These are phyloP conservation scores for Sechiopsis laciniata DNA, from an alignment of 306 rosid genomes.

Conservation along the genomic window DNA sequence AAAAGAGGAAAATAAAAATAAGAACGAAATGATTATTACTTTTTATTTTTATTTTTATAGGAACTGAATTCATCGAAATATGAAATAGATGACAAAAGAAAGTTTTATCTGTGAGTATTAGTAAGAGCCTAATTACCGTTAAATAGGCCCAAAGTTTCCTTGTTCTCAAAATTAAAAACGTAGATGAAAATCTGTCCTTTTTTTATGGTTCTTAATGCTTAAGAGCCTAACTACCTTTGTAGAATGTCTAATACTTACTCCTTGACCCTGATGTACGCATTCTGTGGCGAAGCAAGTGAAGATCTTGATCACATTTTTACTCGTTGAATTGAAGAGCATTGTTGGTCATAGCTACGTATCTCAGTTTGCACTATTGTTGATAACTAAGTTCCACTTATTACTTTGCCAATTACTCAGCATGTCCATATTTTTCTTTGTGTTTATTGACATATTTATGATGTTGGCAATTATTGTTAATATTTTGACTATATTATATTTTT, in stretches of 20 bases:
- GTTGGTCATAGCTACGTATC: background rate
- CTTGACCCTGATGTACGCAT: background rate
- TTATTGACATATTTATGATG: background rate
- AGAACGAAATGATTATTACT: background rate
- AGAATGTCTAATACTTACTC: background rate
- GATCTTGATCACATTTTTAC: background rate
- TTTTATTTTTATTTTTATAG: too few relatives aligned
- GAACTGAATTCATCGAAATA: too few relatives aligned
- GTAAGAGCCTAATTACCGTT: background rate
- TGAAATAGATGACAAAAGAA: too few relatives aligned
- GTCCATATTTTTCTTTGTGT: background rate
- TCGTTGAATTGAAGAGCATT: background rate
- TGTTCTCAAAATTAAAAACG: background rate
- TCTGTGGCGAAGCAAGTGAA: background rate
- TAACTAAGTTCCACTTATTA: constrained; percentile 6
- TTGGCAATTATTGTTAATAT: background rate
- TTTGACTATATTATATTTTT: background rate
- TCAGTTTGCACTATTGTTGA: background rate
- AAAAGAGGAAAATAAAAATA: too few relatives aligned
- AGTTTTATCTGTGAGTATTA: background rate
- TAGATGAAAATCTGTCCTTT: background rate
- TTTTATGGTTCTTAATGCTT: background rate
- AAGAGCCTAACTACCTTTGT: background rate
- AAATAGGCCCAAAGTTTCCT: background rate
- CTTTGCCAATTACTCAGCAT: background rate